Evolutionary conservation across 169 alveolate genomes (phyloP), one percentile per base, ranked within the genome.

Genomic region (Pseudocohnilembus persalinus): DNA sequence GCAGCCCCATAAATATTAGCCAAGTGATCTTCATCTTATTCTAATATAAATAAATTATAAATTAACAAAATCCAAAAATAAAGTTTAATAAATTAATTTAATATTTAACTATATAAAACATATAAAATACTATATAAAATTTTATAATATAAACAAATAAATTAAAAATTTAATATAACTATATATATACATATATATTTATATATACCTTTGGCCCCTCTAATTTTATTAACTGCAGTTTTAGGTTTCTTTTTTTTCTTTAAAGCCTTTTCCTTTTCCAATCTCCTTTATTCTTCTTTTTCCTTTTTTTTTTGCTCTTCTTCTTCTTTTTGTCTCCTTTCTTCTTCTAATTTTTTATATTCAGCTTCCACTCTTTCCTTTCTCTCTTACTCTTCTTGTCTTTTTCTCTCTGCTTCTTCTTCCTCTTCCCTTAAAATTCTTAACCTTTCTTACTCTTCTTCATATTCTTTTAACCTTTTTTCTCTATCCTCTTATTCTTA

Each of bases 181-280:
- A n/a, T n/a, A n/a, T n/a, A n/a, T n/a, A n/a, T n/a, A n/a, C n/a
- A n/a, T n/a, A n/a, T n/a, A n/a, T n/a, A n/a, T n/a, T n/a, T n/a
- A n/a, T n/a, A n/a, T n/a, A n/a, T n/a, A n/a, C n/a, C n/a, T n/a
- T n/a, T n/a, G n/a, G n/a, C 84, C 63, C 84, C 84, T 29, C 84
- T 79, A 29, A 79, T 79, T 79, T 34, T 79, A 79, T 79, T 79
- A 1, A 79, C 84, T 0, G 84, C 84, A 64, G 84, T 79, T 34
- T 31, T 35, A 34, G 84, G 84, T 79, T 31, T 30, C 63, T 79
- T 79, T 28, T 79, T 79, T 35, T 79, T 63, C 30, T 79, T 79
- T 49, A 49, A 0, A 0, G 74, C 76, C 29, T 79, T 73, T 79
- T 28, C 31, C n/a, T 79, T 73, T 29, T 79, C 76, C 33, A 31